phyloP scores from a whole-genome alignment of 306 rosid genomes.

The Astragalus membranaceus region DNA sequence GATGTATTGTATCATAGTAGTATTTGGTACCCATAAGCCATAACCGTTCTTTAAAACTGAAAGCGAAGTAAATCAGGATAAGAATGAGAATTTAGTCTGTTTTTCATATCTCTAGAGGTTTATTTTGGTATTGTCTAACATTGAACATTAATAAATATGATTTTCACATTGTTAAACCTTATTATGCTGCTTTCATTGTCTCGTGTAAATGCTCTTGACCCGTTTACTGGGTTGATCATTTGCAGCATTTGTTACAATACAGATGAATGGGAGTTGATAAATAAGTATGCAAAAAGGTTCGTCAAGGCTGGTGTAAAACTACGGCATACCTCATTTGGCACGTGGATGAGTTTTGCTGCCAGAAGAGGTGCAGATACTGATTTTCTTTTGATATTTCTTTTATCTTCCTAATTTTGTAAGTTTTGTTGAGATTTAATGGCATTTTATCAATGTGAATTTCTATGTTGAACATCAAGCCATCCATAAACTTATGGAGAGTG shows the following conservation, averaged over 20 bases:
- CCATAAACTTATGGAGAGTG: slow-evolving; percentile 5
- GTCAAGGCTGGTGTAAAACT: slow-evolving; percentile 69
- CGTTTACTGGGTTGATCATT: slow-evolving; percentile 21
- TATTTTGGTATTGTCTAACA: slow-evolving; percentile 1
- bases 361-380: slow-evolving; percentile 42
- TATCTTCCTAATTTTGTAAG: not conserved
- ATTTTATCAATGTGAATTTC: slow-evolving; percentile 2
- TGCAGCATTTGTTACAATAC: slow-evolving; percentile 79
- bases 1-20: not conserved
- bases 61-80: not conserved
- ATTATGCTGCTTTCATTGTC: not conserved
- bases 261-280: slow-evolving; percentile 62
- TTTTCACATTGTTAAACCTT: not conserved
- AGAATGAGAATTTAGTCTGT: not conserved
- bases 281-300: slow-evolving; percentile 66
- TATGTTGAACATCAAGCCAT: not conserved
- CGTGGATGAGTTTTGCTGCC: slow-evolving; percentile 74
- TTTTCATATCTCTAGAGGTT: not conserved
- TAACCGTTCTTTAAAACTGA: not conserved
- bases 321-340: slow-evolving; percentile 61
- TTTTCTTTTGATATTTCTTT: slow-evolving; percentile 1
- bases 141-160: not conserved
- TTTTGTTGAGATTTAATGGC: slow-evolving; percentile 5
- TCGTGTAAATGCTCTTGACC: slow-evolving; percentile 22
- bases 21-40: not conserved